Base-by-base conservation (phyloP, 2,329 filamentous ascomycete species). In the Blumeria graminis region DNA sequence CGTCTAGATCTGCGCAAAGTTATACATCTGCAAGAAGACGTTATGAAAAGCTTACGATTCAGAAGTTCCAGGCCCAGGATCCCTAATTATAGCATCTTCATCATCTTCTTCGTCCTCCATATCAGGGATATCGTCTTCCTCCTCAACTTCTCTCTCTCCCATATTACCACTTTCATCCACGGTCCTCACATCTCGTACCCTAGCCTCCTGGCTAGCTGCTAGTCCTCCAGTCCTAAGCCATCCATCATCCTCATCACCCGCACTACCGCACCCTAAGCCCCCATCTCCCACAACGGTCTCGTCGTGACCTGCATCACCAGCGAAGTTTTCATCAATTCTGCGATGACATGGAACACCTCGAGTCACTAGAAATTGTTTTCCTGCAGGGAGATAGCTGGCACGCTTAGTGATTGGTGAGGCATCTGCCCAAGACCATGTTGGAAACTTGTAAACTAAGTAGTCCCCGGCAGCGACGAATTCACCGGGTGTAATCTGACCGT, bases 81-180 rank as follows among this genome's bases (percentile, higher is more conserved):
- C 88, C 11, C 84, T 77, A 65, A 96, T 96, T 66, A 98, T 96
- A 48, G 92, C 92, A 69, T 96, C 89, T 60, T 93, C 89, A 61
- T 96, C 84, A 60, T 87, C 90, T 57, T 96, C 90, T 60, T 96
- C 92, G 66, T 96, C 92, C 88, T 96, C 96, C 66, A 96, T 90
- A 0, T 89, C 90, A 60, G 96, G 95, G 64, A 95, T 90, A 48
- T 82, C 79, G 48, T 86, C 80, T 55, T 82, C 82, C 35, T 79
- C 76, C 56, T 82, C 82, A 33, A 79, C 76, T 55, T 81, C 81
- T 57, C 77, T 74, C 57, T 89, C 86, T 13, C 84, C 87, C 48
- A 94, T 74, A 65, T 92, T 90, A 32, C 89, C 90, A 28, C 84
- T 82, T 64, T 94, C 88, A 65, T 56, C 89, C 28, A 95, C 81